A percentile compares a stretch with the other conserved stretches of the same genome.
Evolutionary conservation across 352 stramenopile genomes (phyloP).

Genomic region (Pythium brachiatum): DNA sequence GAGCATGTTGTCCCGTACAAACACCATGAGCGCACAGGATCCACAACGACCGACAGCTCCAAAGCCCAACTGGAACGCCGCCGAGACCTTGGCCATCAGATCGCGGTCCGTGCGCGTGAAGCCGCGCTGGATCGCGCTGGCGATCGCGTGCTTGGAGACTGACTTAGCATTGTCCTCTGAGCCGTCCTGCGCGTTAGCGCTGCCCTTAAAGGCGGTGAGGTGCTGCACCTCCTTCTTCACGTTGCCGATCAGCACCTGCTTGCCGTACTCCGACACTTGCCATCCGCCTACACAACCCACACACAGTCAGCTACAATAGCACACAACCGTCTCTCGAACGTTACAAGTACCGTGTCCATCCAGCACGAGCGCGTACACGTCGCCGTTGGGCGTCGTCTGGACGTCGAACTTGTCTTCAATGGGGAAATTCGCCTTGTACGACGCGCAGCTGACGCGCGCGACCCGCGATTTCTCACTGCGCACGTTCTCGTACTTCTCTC

Average conservation of each 20-base stretch:
- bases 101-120: conserved; percentile 88
- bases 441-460: conserved; percentile 24
- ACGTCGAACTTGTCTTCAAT: conserved; percentile 88
- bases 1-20: conserved; percentile 68
- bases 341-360: conserved; percentile 94
- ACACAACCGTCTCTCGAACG: too few relatives aligned
- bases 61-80: conserved; percentile 91
- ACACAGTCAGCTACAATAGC: not conserved
- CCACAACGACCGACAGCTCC: conserved; percentile 85
- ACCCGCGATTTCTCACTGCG: conserved; percentile 4
- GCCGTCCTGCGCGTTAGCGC: conserved; percentile 22
- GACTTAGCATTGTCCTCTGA: not conserved
- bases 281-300: conserved; percentile 61
- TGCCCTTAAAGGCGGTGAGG: conserved; percentile 25
- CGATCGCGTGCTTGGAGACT: conserved; percentile 49
- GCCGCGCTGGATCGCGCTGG: conserved; percentile 70
- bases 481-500: conserved; percentile 17
- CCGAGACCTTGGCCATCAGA: conserved; percentile 73
- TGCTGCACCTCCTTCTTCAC: conserved; percentile 67
- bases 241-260: conserved; percentile 75
- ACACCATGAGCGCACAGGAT: conserved; percentile 84
- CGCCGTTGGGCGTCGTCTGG: conserved; percentile 56
- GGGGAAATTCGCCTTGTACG: conserved; percentile 64
- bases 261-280: conserved; percentile 90
- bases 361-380: conserved; percentile 85